Evolutionary conservation across 345 rosid species (phyloP).

Genomic region (Iberis pinnata): DNA sequence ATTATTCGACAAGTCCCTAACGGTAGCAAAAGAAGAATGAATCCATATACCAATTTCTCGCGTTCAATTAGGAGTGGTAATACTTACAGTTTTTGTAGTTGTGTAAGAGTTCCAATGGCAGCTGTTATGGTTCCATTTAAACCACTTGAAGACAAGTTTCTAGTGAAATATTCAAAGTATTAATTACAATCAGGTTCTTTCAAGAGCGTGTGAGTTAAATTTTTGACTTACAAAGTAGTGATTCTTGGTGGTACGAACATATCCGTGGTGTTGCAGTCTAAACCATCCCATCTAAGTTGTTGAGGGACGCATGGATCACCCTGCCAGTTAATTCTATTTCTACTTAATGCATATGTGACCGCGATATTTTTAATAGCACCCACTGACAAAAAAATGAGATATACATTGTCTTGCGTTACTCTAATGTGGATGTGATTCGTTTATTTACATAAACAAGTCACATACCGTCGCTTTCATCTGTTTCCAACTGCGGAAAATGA

Average conservation of each 20-base stretch:
- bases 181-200: background rate
- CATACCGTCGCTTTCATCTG: constrained; percentile 30
- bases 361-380: constrained; percentile 31
- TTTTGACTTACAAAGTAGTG: constrained; percentile 13
- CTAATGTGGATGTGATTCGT: background rate
- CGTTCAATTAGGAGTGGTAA: background rate
- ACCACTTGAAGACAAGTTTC: too few species aligned
- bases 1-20: constrained; percentile 42
- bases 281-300: constrained; percentile 3
- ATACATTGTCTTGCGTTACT: background rate
- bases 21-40: constrained; percentile 23
- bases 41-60: too few species aligned
- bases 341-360: too few species aligned
- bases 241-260: constrained; percentile 7
- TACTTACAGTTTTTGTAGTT: constrained; percentile 37
- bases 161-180: constrained; percentile 13
- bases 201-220: background rate
- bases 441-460: background rate
- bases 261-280: background rate
- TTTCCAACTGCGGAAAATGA: too few species aligned
- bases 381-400: constrained; percentile 15
- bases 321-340: too few species aligned
- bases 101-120: too few species aligned
- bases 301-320: constrained; percentile 21
- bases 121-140: too few species aligned